Conservation (phyloP, 2,329 filamentous ascomycete genomes). For the Aspergillus bombycis region DNA sequence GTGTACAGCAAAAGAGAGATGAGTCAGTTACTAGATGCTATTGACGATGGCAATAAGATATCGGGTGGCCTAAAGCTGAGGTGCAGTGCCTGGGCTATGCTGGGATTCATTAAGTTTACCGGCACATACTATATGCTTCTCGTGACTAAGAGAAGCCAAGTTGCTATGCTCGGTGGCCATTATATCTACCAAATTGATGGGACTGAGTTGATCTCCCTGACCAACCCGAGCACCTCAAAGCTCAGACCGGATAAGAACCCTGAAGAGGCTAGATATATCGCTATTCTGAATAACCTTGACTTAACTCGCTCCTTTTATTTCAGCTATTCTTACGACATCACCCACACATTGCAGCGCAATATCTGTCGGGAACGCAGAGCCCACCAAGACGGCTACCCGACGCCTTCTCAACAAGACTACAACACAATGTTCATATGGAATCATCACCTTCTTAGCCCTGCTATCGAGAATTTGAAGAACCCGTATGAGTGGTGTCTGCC, state of each 20-base stretch:
- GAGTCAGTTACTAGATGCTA: conserved; percentile 87
- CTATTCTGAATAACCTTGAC: conserved; percentile 88
- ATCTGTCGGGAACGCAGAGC: conserved; percentile 78
- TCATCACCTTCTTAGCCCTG: conserved; percentile 80
- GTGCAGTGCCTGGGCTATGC: conserved; percentile 87
- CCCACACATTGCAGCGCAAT: conserved; percentile 87
- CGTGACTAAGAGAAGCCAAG: conserved; percentile 93
- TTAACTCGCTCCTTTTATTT: conserved; percentile 94
- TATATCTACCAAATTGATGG: conserved; percentile 95
- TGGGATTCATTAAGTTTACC: conserved; percentile 96
- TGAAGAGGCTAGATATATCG: conserved; percentile 86
- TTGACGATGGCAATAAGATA: conserved; percentile 91
- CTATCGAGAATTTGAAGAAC: conserved; percentile 69
- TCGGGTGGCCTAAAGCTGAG: conserved; percentile 88
- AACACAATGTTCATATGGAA: conserved; percentile 99
- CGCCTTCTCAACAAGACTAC: conserved; percentile 73
- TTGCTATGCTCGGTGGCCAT: conserved; percentile 93
- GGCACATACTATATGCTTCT: conserved; percentile 96
- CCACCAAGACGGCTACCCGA: conserved; percentile 65
- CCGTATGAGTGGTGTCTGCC: conserved; percentile 95
- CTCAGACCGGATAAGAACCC: conserved; percentile 80
- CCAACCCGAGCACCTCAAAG: conserved; percentile 66
- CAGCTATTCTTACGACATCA: conserved; percentile 97
- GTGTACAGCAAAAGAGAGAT: conserved; percentile 92
- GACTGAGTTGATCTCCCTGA: conserved; percentile 87